Evolutionary conservation across 768 basidiomycete species (phyloP), one percentile per base, ranked within the genome.

Genomic region (Gyrodon lividus): DNA sequence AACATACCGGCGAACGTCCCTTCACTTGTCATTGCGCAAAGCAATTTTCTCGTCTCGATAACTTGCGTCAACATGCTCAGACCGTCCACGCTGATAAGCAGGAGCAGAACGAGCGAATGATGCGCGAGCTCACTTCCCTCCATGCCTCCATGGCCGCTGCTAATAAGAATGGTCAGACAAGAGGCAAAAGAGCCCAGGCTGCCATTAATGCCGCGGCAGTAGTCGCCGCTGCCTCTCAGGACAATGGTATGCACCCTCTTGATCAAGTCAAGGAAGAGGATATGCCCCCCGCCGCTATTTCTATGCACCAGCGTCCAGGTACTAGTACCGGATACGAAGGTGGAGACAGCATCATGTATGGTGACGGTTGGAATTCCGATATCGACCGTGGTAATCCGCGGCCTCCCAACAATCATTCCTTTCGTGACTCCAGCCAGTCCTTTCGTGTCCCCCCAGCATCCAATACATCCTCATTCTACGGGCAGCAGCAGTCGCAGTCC

Each of bases 1-100:
- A 98, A 80, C 96, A 98, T 71, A 98, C 96, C 5, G 96, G 96
- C 55, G 96, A 98, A 67, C 85, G 94, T 17, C 96, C 96, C 16
- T 98, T 98, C 71, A 82, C 85, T 35, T 98, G 96, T 64, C 95
- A 98, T 67, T 98, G 96, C 74, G 81, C 85, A 12, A 95, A 96
- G 70, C 87, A 95, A 58, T 98, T 98, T 67, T 94, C 92, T 5
- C 85, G 96, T 12, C 85, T 98, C 66, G 96, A 98, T 72, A 98
- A 98, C 65, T 81, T 98, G 2, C 86, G 96, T 41, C 96, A 98
- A 67, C 96, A 98, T 69, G 92, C 94, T 0, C 90, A 95, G 77
- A 96, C 95, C 5, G 94, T 97, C 1, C 96, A 98, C 63, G 85
- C 92, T n/a, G 93, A 97, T 67, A 90, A 92, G 74, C 83, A 83